phyloP scores from a whole-genome alignment of 2,329 filamentous ascomycete genomes.

The Cercospora citrullina region DNA sequence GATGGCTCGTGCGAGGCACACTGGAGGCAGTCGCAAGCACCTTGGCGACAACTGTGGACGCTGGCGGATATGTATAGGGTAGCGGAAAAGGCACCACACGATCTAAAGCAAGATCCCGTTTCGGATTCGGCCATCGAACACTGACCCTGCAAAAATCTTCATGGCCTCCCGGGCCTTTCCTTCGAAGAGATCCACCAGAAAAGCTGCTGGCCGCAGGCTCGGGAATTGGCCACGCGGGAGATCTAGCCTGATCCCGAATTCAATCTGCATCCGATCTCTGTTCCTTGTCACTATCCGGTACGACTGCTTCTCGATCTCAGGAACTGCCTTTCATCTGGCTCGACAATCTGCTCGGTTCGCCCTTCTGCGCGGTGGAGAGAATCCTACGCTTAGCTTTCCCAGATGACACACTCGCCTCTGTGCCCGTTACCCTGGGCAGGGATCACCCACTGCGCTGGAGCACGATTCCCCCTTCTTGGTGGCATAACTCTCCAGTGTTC shows the following conservation, averaged over 20 bases:
- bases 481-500: constrained; percentile 14
- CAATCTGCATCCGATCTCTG: constrained; percentile 23
- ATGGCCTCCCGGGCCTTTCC: not conserved
- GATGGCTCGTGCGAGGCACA: not conserved
- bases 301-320: constrained; percentile 20
- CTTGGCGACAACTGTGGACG: not conserved
- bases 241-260: constrained; percentile 17
- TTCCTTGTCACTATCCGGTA: constrained; percentile 19
- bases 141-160: not conserved
- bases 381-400: constrained; percentile 10
- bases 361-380: constrained; percentile 15
- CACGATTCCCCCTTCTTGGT: constrained; percentile 13
- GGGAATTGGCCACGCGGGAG: constrained; percentile 17
- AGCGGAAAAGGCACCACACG: not conserved
- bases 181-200: not conserved
- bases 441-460: constrained; percentile 11
- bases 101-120: not conserved
- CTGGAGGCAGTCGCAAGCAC: not conserved
- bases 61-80: not conserved
- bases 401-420: constrained; percentile 19
- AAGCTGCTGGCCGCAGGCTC: not conserved
- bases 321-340: constrained; percentile 15
- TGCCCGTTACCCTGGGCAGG: constrained; percentile 1
- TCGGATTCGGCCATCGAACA: constrained; percentile 8
- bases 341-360: constrained; percentile 7